Base-by-base conservation (phyloP, 306 rosid species). In the Rosa chinensis region DNA sequence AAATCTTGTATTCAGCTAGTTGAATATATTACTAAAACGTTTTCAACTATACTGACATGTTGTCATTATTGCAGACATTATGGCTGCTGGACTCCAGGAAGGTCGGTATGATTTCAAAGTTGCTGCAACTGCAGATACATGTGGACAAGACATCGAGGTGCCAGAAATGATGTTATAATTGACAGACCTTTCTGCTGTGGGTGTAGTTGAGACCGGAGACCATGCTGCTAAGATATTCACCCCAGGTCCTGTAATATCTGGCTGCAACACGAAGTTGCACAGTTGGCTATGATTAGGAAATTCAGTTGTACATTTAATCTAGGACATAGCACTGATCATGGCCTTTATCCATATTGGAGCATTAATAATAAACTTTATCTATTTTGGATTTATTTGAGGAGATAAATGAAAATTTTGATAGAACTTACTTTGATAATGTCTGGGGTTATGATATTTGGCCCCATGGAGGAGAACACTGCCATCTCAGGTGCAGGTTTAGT, bases 201-300 rank as follows among this genome's bases (percentile, higher is more conserved):
- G 83, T 61, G 43, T 72, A 66, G 90, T 84, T 71, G 86, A 74
- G 1, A 80, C 77, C 3, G 91, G 97, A 70, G 97, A 88, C 91
- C 94, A 92, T 83, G 94, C 89, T 84, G 93, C 94, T 81, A 90
- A 81, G 68, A 89, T 85, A 75, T 90, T 90, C 86, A 88, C 80
- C 45, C 94, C 94, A 8, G 89, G 94, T 77, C 80, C 92, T 74
- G 90, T 86, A 55, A 87, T 80, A 73, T 92, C 89, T 68, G 93
- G 97, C 92, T 90, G 88, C 88, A 82, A 16, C n/a, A 43, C 61
- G 59, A 66, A 72, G 81, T 72, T 80, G 74, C 28, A 43, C 25
- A 13, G 66, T 55, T 61, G 18, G 14, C 64, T 48, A 77, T 21
- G 16, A 32, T 35, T 56, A 18, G 71, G 52, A 66, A 37, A 53